Conservation (phyloP, 1,284 basidiomycete species). For the Tilletiopsis washingtonensis region DNA sequence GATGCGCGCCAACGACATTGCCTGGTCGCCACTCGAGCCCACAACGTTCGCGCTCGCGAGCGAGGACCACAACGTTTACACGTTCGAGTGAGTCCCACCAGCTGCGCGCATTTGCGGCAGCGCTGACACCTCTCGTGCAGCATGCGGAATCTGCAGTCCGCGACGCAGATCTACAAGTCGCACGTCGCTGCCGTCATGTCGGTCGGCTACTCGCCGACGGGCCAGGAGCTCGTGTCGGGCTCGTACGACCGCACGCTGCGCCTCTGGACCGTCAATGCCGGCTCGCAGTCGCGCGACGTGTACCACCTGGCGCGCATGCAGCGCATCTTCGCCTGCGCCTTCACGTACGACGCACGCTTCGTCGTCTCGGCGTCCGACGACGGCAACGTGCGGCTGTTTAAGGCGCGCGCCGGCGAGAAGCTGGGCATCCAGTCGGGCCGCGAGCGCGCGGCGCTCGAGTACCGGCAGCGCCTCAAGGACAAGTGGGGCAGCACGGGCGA, state of each 20-base stretch:
- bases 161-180: constrained; percentile 91
- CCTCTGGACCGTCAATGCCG: constrained; percentile 83
- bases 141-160: constrained; percentile 71
- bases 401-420: constrained; percentile 83
- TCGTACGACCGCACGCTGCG: constrained; percentile 92
- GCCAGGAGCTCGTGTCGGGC: constrained; percentile 89
- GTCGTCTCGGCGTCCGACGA: constrained; percentile 92
- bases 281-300: constrained; percentile 68
- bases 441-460: constrained; percentile 86
- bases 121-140: background rate
- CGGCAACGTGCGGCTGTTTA: constrained; percentile 95
- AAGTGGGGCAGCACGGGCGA: constrained; percentile 79
- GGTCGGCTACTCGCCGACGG: constrained; percentile 62
- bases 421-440: constrained; percentile 84
- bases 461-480: constrained; percentile 77
- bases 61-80: constrained; percentile 97
- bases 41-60: constrained; percentile 84
- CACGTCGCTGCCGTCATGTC: constrained; percentile 81
- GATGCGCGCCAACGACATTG: constrained; percentile 65
- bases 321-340: constrained; percentile 57
- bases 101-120: background rate
- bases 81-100: constrained; percentile 61
- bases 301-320: constrained; percentile 99
- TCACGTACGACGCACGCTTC: constrained; percentile 84
- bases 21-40: constrained; percentile 93